Evolutionary conservation across 805 yeast genomes (phyloP).

Genomic region (Wickerhamiella qilinensis): DNA sequence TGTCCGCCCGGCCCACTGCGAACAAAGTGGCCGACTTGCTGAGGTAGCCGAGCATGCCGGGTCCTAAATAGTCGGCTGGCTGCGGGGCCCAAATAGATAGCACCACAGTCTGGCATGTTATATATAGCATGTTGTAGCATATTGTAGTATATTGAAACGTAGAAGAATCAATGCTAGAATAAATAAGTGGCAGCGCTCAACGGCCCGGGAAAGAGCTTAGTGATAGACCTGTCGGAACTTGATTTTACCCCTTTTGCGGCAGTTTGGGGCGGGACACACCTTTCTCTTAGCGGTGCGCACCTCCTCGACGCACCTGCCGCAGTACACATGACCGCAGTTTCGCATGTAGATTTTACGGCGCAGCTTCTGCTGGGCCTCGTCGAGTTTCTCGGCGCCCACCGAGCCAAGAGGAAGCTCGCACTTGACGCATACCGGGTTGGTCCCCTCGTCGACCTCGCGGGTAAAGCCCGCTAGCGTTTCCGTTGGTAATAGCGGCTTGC

Average conservation of each 20-base stretch:
- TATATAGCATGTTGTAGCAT: no score
- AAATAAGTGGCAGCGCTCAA: no score
- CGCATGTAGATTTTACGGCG: constrained; percentile 35
- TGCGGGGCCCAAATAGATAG: no score
- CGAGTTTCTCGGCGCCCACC: constrained; percentile 16
- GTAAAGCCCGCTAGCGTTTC: constrained; percentile 11
- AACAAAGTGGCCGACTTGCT: no score
- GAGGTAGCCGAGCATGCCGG: no score
- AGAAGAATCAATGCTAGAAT: no score
- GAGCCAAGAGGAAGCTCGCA: constrained; percentile 60
- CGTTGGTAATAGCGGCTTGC: neutral
- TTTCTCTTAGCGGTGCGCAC: constrained; percentile 12
- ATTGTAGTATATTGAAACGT: no score
- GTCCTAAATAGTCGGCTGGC: no score
- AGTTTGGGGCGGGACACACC: neutral
- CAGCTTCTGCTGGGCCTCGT: constrained; percentile 1
- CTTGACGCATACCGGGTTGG: constrained; percentile 38
- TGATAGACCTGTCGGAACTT: neutral
- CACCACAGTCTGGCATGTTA: no score
- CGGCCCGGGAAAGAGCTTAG: no score
- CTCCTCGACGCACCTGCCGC: constrained; percentile 71
- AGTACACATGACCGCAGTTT: constrained; percentile 69
- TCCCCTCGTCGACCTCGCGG: constrained; percentile 21
- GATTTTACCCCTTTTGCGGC: neutral
- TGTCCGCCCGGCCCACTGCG: no score